A percentile compares a stretch with the other conserved stretches of the same genome.
Conservation (phyloP, 2,329 filamentous ascomycete species). For the Colletotrichum lindemuthianum region DNA sequence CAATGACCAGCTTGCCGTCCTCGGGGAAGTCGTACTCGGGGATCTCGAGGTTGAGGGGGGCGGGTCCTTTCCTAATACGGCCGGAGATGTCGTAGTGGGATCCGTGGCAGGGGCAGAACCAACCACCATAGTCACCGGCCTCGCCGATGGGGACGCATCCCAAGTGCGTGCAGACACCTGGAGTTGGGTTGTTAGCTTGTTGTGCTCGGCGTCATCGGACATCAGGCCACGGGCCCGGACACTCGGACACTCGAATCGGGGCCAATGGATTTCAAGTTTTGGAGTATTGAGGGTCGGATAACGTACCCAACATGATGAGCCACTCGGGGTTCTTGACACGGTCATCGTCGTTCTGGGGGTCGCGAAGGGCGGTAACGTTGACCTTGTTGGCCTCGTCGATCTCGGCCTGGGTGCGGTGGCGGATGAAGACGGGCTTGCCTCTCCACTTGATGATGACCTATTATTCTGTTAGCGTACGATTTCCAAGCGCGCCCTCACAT, state of each 20-base stretch:
- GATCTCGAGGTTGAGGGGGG: constrained; percentile 96
- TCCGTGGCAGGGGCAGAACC: constrained; percentile 99
- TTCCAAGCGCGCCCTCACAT: background rate
- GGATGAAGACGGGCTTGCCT: constrained; percentile 99
- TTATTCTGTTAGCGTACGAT: constrained; percentile 7
- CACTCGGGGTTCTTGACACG: constrained; percentile 99
- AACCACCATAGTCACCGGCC: constrained; percentile 96
- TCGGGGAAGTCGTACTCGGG: constrained; percentile 92
- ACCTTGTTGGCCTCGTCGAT: constrained; percentile 94
- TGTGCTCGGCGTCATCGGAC: background rate
- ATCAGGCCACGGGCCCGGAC: background rate
- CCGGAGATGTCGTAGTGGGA: constrained; percentile 99
- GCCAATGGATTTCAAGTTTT: no score
- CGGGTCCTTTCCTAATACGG: constrained; percentile 96
- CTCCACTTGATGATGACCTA: constrained; percentile 99
- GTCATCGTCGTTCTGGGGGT: constrained; percentile 90
- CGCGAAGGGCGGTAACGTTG: constrained; percentile 84
- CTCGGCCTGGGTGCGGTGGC: constrained; percentile 92
- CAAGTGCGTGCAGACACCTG: constrained; percentile 98
- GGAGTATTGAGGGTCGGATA: background rate
- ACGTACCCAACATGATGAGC: constrained; percentile 95
- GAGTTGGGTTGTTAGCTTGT: constrained; percentile 38
- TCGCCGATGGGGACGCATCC: constrained; percentile 99
- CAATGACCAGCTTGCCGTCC: constrained; percentile 89
- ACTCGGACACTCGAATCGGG: background rate